Base-by-base conservation (phyloP, 2,329 filamentous ascomycete species). In the Cordyceps cateniannulata region DNA sequence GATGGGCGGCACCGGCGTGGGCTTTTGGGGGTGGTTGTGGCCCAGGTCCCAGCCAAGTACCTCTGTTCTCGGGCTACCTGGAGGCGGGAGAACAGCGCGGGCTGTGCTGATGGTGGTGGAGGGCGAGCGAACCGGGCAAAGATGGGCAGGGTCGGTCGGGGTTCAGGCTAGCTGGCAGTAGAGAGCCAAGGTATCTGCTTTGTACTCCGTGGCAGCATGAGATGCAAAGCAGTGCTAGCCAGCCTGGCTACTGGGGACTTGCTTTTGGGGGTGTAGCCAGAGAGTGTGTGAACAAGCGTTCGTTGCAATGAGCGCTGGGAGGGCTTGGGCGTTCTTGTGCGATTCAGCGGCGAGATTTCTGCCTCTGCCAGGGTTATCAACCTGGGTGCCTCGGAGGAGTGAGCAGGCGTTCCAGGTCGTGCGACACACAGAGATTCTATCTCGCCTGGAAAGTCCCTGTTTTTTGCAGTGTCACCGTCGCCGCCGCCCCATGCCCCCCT, bases 401-500 rank as follows among this genome's bases (percentile, higher is more conserved):
- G 44, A 29, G 35, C 9, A 38, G 12, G 10, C 12, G 14, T 38
- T n/a, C 45, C 44, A 42, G 29, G 18, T 42, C 40, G 49, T 53
- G 49, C 24, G 27, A 45, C 42, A 22, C 10, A 18, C 27, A 60
- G 27, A 40, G 50, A 40, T 24, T 12, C 22, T 10, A 5, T 35
- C 32, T n/a, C 32, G 25, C 50, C 58, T 42, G 24, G n/a, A 49
- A 27, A 38, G 16, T 32, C 50, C 35, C 12, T 42, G 29, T 50
- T 59, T 51, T 45, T 59, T 51, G 32, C 44, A 25, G 48, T 52
- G 47, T 57, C 42, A n/a, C 29, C 20, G 32, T 48, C 12, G 29
- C 47, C 24, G 25, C 14, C 7, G 60, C 45, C 60, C 52, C 57
- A 59, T 59, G 47, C 29, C 32, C 50, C 29, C 50, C 22, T 16